Evolutionary conservation across 768 basidiomycete genomes (phyloP).

Genomic region (Phanerochaete carnosa): DNA sequence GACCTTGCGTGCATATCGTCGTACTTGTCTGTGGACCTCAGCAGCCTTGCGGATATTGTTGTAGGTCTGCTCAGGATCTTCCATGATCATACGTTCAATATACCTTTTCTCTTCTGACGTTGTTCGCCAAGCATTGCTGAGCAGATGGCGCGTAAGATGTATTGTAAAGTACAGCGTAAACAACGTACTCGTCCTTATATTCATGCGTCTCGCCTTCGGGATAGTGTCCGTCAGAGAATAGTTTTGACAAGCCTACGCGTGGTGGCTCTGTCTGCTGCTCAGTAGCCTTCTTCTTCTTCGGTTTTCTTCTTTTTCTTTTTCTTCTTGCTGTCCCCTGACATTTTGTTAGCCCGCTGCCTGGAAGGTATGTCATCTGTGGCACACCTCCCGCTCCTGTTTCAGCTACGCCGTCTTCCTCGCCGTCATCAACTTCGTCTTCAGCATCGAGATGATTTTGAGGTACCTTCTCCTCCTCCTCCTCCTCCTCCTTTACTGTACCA

Average conservation of each 20-base stretch:
- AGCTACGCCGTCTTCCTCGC: conserved; percentile 23
- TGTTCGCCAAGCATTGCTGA: conserved; percentile 83
- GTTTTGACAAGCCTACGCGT: conserved; percentile 80
- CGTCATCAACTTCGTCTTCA: conserved; percentile 24
- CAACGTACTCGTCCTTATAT: conserved; percentile 86
- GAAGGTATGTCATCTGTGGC: not conserved
- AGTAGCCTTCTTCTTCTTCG: conserved; percentile 66
- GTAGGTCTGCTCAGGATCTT: conserved; percentile 85
- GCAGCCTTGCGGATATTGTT: conserved; percentile 86
- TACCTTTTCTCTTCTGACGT: conserved; percentile 90
- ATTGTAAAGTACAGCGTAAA: not conserved
- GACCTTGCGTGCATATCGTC: conserved; percentile 71
- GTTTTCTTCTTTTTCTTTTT: conserved; percentile 96
- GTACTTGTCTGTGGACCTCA: conserved; percentile 95
- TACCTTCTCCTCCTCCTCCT: conserved; percentile 18
- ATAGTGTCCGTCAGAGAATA: conserved; percentile 83
- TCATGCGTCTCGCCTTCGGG: conserved; percentile 90
- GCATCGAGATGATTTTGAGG: conserved; percentile 18
- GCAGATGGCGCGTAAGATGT: not conserved
- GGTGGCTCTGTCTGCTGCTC: conserved; percentile 96
- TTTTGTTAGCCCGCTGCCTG: not conserved
- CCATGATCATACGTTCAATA: conserved; percentile 70
- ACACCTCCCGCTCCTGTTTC: conserved; percentile 21
- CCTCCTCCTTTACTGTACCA: conserved; percentile 7
- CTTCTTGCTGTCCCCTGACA: conserved; percentile 56